Percentiles rank a stretch among this genome's conserved stretches.
Conservation (phyloP, 345 rosid species). For the Clausena lansium region DNA sequence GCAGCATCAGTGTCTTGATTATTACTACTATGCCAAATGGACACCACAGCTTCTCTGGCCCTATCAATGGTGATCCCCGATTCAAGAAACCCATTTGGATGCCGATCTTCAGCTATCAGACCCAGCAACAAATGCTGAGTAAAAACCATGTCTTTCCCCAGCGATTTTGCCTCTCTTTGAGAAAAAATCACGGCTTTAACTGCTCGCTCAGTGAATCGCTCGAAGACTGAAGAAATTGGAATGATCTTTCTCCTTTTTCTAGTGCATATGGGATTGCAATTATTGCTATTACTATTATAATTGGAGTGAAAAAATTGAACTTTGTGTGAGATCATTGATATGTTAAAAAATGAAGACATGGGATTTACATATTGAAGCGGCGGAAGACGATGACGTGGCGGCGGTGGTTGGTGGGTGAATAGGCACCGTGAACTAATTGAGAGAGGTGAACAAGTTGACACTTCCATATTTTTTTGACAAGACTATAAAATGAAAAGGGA, state of each 20-base stretch:
- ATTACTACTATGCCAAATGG: slow-evolving; percentile 50
- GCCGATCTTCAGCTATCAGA: slow-evolving; percentile 72
- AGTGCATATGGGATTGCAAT: not conserved
- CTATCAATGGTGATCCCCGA: slow-evolving; percentile 62
- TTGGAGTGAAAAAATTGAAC: slow-evolving; percentile 22
- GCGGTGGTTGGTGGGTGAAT: slow-evolving; percentile 5
- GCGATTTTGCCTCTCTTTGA: slow-evolving; percentile 70
- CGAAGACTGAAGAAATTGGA: slow-evolving; percentile 71
- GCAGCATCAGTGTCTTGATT: slow-evolving; percentile 12
- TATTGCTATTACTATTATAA: not conserved
- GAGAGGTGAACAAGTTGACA: slow-evolving; percentile 52
- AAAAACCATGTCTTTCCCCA: slow-evolving; percentile 84
- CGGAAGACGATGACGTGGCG: slow-evolving; percentile 17
- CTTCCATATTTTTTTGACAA: slow-evolving; percentile 38
- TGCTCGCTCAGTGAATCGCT: slow-evolving; percentile 84
- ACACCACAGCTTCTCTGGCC: slow-evolving; percentile 70
- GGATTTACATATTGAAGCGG: slow-evolving; percentile 27
- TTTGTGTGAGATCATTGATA: slow-evolving; percentile 42
- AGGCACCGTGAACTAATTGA: slow-evolving; percentile 49
- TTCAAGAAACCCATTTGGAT: slow-evolving; percentile 79
- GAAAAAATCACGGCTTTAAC: slow-evolving; percentile 78
- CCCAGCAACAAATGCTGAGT: slow-evolving; percentile 83
- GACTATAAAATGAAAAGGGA: not conserved
- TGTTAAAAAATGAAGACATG: slow-evolving; percentile 48
- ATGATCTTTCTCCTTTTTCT: slow-evolving; percentile 39